Conservation (phyloP, 805 yeast species). For the Wickerhamiella alocasiicola region DNA sequence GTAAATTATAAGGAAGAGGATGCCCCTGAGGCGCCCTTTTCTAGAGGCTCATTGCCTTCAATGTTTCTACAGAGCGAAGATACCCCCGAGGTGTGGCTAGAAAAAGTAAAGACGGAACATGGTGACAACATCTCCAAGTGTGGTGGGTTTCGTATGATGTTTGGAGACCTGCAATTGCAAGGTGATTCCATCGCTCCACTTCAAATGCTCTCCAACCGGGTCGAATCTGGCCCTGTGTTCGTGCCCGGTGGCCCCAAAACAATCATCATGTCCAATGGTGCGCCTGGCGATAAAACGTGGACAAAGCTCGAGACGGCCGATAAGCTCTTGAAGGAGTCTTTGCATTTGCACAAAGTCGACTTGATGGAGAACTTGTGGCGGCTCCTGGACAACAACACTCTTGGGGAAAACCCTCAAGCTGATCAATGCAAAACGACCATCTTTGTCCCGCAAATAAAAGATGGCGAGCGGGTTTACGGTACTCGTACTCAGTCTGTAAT, state of each 20-base stretch:
- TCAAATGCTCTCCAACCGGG: not conserved
- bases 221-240: not conserved
- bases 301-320: constrained; percentile 51
- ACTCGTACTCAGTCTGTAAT: constrained; percentile 80
- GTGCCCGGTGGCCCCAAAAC: constrained; percentile 22
- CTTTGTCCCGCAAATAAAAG: constrained; percentile 55
- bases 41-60: constrained; percentile 43
- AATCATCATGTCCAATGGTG: constrained; percentile 57
- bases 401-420: constrained; percentile 17
- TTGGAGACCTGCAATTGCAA: constrained; percentile 13
- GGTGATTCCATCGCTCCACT: not conserved
- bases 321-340: constrained; percentile 26
- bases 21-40: constrained; percentile 20
- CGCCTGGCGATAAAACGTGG: constrained; percentile 55
- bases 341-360: constrained; percentile 13
- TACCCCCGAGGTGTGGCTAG: constrained; percentile 37
- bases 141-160: constrained; percentile 25
- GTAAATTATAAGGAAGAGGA: constrained; percentile 55
- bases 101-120: constrained; percentile 20
- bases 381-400: constrained; percentile 39
- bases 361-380: constrained; percentile 42
- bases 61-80: constrained; percentile 32
- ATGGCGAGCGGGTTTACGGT: constrained; percentile 44
- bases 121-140: constrained; percentile 13
- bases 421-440: constrained; percentile 45